These are phyloP conservation scores for Nemania abortiva DNA, from an alignment of 2,329 filamentous ascomycete genomes.

Conservation along the genomic window DNA sequence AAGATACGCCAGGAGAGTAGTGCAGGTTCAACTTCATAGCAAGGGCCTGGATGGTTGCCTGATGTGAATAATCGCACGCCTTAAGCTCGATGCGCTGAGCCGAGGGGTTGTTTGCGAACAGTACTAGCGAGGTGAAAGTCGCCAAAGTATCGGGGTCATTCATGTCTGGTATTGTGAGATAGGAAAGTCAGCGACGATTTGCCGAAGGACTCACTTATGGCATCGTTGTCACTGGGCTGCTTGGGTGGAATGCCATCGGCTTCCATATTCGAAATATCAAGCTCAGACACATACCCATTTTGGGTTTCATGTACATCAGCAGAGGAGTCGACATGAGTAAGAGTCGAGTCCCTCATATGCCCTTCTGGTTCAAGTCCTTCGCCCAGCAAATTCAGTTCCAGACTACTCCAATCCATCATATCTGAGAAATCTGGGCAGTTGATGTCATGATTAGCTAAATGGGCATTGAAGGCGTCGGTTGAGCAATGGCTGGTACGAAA, in stretches of 20 bases:
- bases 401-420: conserved; percentile 10
- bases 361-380: not conserved
- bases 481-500: not conserved
- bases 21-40: conserved; percentile 11
- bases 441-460: not conserved
- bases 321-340: not conserved
- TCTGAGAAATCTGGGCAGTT: conserved; percentile 8
- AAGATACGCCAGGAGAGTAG: not conserved
- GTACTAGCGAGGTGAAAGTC: conserved; percentile 1
- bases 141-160: conserved; percentile 9
- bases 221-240: not conserved
- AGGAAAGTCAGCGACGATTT: not conserved
- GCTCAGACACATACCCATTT: conserved; percentile 11
- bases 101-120: conserved; percentile 11
- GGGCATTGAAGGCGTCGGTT: not conserved
- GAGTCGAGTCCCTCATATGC: not conserved
- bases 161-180: conserved; percentile 6
- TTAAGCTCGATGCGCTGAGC: conserved; percentile 6
- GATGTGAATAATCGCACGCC: conserved; percentile 8
- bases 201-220: conserved; percentile 1
- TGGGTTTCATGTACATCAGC: conserved; percentile 11
- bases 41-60: conserved; percentile 11
- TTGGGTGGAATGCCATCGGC: not conserved
- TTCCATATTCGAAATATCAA: conserved; percentile 12
- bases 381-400: conserved; percentile 1